These are phyloP conservation scores for Diaporthe velutina DNA, from an alignment of 2,329 filamentous ascomycete species.

Conservation along the genomic window DNA sequence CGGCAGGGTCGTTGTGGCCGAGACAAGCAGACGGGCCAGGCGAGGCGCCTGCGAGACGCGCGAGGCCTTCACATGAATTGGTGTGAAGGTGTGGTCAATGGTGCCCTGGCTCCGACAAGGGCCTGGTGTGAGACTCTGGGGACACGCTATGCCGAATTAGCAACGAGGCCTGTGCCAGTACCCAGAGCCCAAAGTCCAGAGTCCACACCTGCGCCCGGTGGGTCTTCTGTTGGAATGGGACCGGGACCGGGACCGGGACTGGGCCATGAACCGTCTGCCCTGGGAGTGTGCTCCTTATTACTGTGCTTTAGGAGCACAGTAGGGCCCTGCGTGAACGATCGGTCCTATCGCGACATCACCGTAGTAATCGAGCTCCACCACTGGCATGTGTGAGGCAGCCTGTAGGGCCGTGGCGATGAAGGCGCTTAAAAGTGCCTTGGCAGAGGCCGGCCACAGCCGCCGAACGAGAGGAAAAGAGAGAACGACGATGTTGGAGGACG, in stretches of 20 bases:
- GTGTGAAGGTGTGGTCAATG: constrained; percentile 35
- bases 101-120: constrained; percentile 36
- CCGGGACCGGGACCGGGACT: constrained; percentile 1
- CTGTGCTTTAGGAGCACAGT: constrained; percentile 2
- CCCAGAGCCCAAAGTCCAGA: constrained; percentile 10
- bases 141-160: constrained; percentile 33
- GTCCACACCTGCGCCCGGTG: constrained; percentile 24
- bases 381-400: background rate
- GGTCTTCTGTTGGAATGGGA: constrained; percentile 12
- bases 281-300: background rate
- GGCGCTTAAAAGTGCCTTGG: background rate
- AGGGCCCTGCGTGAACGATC: background rate
- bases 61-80: constrained; percentile 9
- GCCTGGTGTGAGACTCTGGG: constrained; percentile 29
- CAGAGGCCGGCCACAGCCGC: background rate
- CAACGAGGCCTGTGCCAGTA: constrained; percentile 21
- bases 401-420: background rate
- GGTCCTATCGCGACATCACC: constrained; percentile 12
- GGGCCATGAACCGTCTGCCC: background rate
- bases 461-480: background rate
- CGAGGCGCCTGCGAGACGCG: background rate
- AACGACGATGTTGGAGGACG: background rate
- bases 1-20: background rate
- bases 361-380: constrained; percentile 16
- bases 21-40: background rate